Percentiles rank a stretch among this genome's conserved stretches.
These are phyloP conservation scores for Auricularia auricula-judae DNA, from an alignment of 768 basidiomycete species.

Conservation along the genomic window DNA sequence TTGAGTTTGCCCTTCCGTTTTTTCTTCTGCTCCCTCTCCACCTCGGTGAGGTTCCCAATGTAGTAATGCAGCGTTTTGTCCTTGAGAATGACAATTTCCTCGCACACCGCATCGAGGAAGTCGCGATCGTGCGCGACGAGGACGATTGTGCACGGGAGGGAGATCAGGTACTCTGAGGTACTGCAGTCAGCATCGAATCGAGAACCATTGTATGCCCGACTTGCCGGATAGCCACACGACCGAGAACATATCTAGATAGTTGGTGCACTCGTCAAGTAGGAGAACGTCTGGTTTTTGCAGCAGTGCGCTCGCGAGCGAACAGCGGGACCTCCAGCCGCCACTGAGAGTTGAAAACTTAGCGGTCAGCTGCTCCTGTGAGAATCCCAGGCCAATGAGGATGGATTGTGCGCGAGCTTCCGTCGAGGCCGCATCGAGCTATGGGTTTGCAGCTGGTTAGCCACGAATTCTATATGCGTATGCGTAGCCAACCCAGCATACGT, in stretches of 20 bases:
- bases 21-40: constrained; percentile 36
- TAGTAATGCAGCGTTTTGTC: constrained; percentile 42
- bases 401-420: constrained; percentile 29
- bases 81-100: constrained; percentile 52
- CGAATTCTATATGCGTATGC: too few relatives aligned
- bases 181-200: constrained; percentile 10
- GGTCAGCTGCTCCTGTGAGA: constrained; percentile 27
- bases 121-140: constrained; percentile 56
- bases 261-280: constrained; percentile 45
- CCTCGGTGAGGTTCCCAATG: constrained; percentile 43
- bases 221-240: constrained; percentile 32
- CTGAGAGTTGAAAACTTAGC: constrained; percentile 35
- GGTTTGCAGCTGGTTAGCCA: too few relatives aligned
- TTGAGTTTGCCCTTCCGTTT: constrained; percentile 28
- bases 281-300: constrained; percentile 47
- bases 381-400: constrained; percentile 52
- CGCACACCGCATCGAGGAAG: constrained; percentile 47
- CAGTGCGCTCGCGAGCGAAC: constrained; percentile 46
- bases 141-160: constrained; percentile 31
- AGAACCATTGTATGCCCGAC: constrained; percentile 6
- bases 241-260: constrained; percentile 38
- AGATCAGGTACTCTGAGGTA: constrained; percentile 34
- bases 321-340: constrained; percentile 57
- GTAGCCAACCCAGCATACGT: neutral
- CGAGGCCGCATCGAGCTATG: constrained; percentile 15